Evolutionary conservation across 2,329 filamentous ascomycete species (phyloP), one percentile per base, ranked within the genome.

Genomic region (Zarea fungicola): DNA sequence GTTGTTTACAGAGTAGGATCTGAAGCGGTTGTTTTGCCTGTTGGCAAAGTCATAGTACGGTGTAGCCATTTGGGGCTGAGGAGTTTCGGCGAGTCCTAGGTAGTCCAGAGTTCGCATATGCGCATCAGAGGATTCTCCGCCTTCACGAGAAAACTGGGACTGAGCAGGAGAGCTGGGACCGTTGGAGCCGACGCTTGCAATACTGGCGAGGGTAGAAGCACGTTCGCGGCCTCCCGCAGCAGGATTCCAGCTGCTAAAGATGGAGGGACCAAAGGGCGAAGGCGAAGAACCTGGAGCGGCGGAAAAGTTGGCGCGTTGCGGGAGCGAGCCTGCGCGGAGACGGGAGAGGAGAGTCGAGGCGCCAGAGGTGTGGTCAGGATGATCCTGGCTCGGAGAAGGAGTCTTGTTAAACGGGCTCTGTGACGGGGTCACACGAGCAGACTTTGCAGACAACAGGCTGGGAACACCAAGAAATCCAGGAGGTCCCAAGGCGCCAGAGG

Each of bases 1-100:
- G 49, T 95, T 95, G 67, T 99, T 99, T 56, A 99, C 93, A 1
- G 93, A 99, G 67, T 96, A 97, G 2, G 93, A 99, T 40, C 93
- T 84, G 75, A 97, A 95, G 45, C 93, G 83, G 65, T 87, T 97
- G 37, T 85, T 78, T 58, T 87, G 87, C 63, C 84, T 85, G 56
- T 89, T 79, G 63, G 88, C 85, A 13, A 25, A 41, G 53, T 84
- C 83, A 52, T 92, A 73, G 60, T 89, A 86, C 3, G 87, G 84
- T 8, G 87, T 84, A 35, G 83, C 83, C 54, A 95, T 73, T 54
- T 84, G 85, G 46, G 88, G 85, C 63, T 95, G 89, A 18, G 93
- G 92, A 14, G 90, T 95, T 66, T 97, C 93, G 26, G 91, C 92
- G 42, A 99, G 78, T 41, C 93, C 93, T 52, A 99, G 81, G 63